phyloP scores from a whole-genome alignment of 2,329 filamentous ascomycete genomes.

The Trichoderma sp. region DNA sequence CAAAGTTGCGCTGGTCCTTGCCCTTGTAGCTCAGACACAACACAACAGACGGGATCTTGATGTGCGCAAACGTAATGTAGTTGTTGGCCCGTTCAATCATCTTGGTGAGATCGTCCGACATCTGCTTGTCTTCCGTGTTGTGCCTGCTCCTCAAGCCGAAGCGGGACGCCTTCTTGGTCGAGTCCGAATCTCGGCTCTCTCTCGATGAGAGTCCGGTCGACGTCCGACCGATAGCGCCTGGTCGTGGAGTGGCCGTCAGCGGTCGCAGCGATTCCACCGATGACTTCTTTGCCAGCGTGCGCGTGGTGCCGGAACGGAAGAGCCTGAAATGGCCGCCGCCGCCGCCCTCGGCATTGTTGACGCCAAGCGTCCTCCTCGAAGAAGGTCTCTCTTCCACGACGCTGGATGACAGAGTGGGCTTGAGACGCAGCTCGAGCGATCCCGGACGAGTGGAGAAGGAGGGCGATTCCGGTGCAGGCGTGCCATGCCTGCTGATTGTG shows the following conservation, averaged over 20 bases:
- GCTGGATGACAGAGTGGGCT: slow-evolving; percentile 74
- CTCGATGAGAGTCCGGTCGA: slow-evolving; percentile 50
- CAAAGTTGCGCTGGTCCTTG: slow-evolving; percentile 90
- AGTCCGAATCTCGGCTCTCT: slow-evolving; percentile 46
- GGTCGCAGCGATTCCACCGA: slow-evolving; percentile 60
- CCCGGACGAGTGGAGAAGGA: slow-evolving; percentile 67
- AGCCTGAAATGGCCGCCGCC: slow-evolving; percentile 49
- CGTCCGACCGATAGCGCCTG: slow-evolving; percentile 48
- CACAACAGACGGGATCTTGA: slow-evolving; percentile 93
- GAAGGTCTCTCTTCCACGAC: slow-evolving; percentile 42
- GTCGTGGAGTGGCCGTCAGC: slow-evolving; percentile 43
- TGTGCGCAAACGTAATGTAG: slow-evolving; percentile 96
- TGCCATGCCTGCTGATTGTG: slow-evolving; percentile 44
- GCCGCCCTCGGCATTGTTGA: slow-evolving; percentile 51
- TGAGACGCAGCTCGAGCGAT: slow-evolving; percentile 78
- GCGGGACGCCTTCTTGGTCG: slow-evolving; percentile 54
- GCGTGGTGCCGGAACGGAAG: slow-evolving; percentile 51
- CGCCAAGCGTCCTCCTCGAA: slow-evolving; percentile 50
- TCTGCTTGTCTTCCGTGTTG: slow-evolving; percentile 58
- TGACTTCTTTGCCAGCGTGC: slow-evolving; percentile 53
- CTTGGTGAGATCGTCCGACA: slow-evolving; percentile 87
- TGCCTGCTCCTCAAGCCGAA: slow-evolving; percentile 59
- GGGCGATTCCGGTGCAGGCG: slow-evolving; percentile 46
- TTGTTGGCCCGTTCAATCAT: slow-evolving; percentile 96
- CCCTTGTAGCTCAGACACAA: slow-evolving; percentile 96